Percentiles rank a stretch among this genome's conserved stretches.
Evolutionary conservation across 148 eudicot species (phyloP).

Genomic region (Silene uniflora): DNA sequence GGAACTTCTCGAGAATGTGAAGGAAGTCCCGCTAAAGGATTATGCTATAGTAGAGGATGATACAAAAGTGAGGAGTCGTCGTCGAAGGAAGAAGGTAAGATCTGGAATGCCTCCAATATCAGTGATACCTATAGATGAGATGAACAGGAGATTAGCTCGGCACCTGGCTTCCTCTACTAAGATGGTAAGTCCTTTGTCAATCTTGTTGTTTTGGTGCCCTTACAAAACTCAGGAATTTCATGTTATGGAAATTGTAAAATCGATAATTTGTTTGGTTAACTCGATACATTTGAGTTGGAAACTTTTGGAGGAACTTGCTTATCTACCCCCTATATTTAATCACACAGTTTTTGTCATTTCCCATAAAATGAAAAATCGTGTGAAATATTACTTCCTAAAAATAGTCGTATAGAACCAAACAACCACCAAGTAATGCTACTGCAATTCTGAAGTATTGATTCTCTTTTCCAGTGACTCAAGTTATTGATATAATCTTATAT

Average conservation of each 20-base stretch:
- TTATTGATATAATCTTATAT: conserved; percentile 13
- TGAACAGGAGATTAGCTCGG: conserved; percentile 62
- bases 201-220: background rate
- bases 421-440: background rate
- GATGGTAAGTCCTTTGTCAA: conserved; percentile 48
- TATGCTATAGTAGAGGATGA: conserved; percentile 18
- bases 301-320: background rate
- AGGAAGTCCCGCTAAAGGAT: conserved; percentile 25
- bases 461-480: background rate
- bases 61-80: conserved; percentile 22
- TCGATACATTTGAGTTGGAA: background rate
- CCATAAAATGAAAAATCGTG: background rate
- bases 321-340: background rate
- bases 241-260: too few relatives aligned
- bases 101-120: conserved; percentile 72
- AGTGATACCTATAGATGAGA: conserved; percentile 42
- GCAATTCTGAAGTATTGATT: background rate
- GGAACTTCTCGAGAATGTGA: conserved; percentile 18
- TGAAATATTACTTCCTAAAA: background rate
- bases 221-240: too few relatives aligned
- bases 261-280: background rate
- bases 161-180: conserved; percentile 60
- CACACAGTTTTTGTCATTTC: background rate
- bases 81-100: conserved; percentile 46
- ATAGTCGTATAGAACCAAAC: background rate